These are phyloP conservation scores for Blepharisma stoltei DNA, from an alignment of 73 alveolate species.

Conservation along the genomic window DNA sequence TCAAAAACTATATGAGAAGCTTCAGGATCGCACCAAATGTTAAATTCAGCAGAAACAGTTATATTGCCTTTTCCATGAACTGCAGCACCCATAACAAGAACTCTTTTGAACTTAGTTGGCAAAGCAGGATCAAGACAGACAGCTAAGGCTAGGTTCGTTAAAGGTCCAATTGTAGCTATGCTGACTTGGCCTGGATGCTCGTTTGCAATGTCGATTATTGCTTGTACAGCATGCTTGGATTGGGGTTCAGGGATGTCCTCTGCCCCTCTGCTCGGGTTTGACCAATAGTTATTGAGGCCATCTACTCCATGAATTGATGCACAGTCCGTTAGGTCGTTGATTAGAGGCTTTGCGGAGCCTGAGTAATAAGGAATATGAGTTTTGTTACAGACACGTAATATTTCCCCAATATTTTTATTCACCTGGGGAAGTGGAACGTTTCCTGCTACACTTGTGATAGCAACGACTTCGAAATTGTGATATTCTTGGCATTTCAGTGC, in stretches of 20 bases:
- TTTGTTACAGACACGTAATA: conserved; percentile 13
- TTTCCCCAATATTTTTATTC: conserved; percentile 48
- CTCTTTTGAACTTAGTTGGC: conserved; percentile 47
- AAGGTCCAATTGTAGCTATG: conserved; percentile 64
- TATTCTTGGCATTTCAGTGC: conserved; percentile 31
- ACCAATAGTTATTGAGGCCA: conserved; percentile 26
- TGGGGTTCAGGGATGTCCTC: neutral
- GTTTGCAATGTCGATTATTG: conserved; percentile 32
- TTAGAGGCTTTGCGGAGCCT: conserved; percentile 40
- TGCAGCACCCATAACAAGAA: conserved; percentile 73
- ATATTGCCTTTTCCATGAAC: conserved; percentile 58
- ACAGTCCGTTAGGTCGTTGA: neutral
- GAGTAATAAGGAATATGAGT: conserved; percentile 30
- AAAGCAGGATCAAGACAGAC: conserved; percentile 58
- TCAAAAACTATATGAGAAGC: conserved; percentile 58
- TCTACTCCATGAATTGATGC: conserved; percentile 19
- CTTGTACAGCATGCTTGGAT: conserved; percentile 32
- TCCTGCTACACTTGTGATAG: conserved; percentile 74
- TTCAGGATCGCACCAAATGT: conserved; percentile 68
- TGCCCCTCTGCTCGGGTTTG: too few species aligned
- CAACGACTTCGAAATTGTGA: conserved; percentile 50
- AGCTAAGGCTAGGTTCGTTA: conserved; percentile 71
- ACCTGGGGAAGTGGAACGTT: conserved; percentile 65
- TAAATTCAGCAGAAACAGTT: conserved; percentile 69
- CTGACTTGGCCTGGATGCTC: conserved; percentile 45